Evolutionary conservation across 1,284 basidiomycete species (phyloP), one percentile per base, ranked within the genome.

Genomic region (Peniophora sp.): DNA sequence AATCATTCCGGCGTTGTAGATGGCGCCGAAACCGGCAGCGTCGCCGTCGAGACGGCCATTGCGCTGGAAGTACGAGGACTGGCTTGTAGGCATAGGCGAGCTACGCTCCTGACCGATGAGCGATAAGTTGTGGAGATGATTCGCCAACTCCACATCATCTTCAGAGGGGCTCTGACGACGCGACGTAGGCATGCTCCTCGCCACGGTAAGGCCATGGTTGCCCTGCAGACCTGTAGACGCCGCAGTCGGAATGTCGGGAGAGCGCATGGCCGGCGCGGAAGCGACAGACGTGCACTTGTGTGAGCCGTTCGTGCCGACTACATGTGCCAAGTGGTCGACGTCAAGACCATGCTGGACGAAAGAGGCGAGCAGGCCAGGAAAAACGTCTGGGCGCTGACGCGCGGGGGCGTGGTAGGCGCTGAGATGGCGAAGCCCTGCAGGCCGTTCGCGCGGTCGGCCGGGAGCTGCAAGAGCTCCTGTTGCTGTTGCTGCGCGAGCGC

Each of bases 401-500:
- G 81, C 49, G 88, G 88, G 17, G 87, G 88, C 0, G 86, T 91
- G 3, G 87, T 90, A 11, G 87, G 86, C 1, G 88, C 88, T 8
- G 88, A 90, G 50, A 85, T 83, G 11, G 88, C 88, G 27, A 90
- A 61, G 12, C 27, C 5, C 5, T 32, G n/a, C n/a, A n/a, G n/a
- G 57, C 85, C 83, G 50, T 47, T 67, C n/a, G 75, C 56, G n/a
- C 18, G 15, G 52, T 88, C 86, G 58, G 78, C 75, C 18, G 87
- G 85, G 57, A 89, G 76, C 56, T 62, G 79, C 57, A 92, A 80
- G 37, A 91, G 76, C 65, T 87, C 89, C 63, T 92, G 86, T 17
- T 85, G 84, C 68, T 97, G 93, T 65, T 93, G 87, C 59, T 91
- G 88, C 68, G 97, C 94, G 54, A 97, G 78, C 57, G 79, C 84